Conservation (phyloP, 2,329 filamentous ascomycete species). For the Hyphodiscus sp. region DNA sequence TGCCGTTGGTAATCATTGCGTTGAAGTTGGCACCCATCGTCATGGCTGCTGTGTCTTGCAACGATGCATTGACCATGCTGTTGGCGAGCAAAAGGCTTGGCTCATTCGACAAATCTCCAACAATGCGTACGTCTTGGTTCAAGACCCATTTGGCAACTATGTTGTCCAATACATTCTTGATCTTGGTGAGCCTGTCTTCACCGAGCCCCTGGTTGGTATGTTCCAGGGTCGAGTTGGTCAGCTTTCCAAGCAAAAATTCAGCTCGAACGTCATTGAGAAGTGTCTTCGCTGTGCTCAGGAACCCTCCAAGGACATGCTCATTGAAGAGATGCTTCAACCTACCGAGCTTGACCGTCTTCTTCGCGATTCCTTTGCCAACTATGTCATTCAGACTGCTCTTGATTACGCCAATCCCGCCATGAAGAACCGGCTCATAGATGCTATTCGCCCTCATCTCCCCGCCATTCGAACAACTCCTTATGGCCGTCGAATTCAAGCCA, state of each 20-base stretch:
- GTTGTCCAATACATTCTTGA: conserved; percentile 99
- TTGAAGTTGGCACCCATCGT: conserved; percentile 90
- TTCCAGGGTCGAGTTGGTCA: conserved; percentile 68
- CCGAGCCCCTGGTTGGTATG: conserved; percentile 75
- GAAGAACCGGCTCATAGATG: conserved; percentile 72
- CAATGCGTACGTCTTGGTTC: conserved; percentile 82
- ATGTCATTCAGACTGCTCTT: conserved; percentile 93
- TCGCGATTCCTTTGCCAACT: conserved; percentile 92
- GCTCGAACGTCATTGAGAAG: conserved; percentile 98
- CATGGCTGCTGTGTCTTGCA: conserved; percentile 98
- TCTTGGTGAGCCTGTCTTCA: conserved; percentile 80
- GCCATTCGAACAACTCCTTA: conserved; percentile 87
- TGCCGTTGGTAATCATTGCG: conserved; percentile 78
- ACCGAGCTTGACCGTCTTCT: conserved; percentile 82
- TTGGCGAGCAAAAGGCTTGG: conserved; percentile 79
- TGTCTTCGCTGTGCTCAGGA: conserved; percentile 77
- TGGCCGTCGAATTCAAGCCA: conserved; percentile 86
- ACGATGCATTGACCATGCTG: conserved; percentile 95
- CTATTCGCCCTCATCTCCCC: conserved; percentile 77
- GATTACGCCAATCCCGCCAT: conserved; percentile 72
- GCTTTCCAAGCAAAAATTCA: conserved; percentile 94
- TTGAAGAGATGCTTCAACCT: conserved; percentile 72
- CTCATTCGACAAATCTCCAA: conserved; percentile 82
- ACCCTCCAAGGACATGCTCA: conserved; percentile 70
- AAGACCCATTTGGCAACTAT: conserved; percentile 98